Evolutionary conservation across 805 yeast species (phyloP).

Genomic region (Saturnispora halmiae): DNA sequence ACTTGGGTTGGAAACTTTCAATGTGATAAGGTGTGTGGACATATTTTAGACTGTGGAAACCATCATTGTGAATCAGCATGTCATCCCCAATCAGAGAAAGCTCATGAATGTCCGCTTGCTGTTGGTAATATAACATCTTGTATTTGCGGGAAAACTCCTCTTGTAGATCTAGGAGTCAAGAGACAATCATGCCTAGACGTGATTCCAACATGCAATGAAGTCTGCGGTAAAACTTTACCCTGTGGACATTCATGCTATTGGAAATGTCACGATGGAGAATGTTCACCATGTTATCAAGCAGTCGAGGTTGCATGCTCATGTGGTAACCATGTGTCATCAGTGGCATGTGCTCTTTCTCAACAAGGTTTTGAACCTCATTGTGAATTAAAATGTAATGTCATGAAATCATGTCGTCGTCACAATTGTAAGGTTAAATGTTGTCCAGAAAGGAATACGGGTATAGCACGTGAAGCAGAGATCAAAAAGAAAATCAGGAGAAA

Average conservation of each 20-base stretch:
- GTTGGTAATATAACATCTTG: conserved; percentile 58
- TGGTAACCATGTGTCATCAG: conserved; percentile 43
- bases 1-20: conserved; percentile 44
- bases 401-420: conserved; percentile 75
- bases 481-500: conserved; percentile 42
- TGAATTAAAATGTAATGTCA: conserved; percentile 59
- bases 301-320: conserved; percentile 55
- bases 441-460: conserved; percentile 52
- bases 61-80: conserved; percentile 46
- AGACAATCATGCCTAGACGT: conserved; percentile 66
- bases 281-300: conserved; percentile 55
- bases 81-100: conserved; percentile 35
- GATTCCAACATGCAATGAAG: conserved; percentile 61
- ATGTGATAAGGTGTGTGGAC: conserved; percentile 38
- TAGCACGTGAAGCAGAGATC: conserved; percentile 42
- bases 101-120: conserved; percentile 48
- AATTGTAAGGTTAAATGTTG: conserved; percentile 66
- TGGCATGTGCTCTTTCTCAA: conserved; percentile 54
- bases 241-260: conserved; percentile 71
- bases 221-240: conserved; percentile 51
- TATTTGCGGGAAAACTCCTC: conserved; percentile 63
- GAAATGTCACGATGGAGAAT: conserved; percentile 67
- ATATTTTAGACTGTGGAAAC: conserved; percentile 52
- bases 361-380: conserved; percentile 52
- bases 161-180: conserved; percentile 22